Evolutionary conservation across 441 rosid genomes (phyloP), one percentile per base, ranked within the genome.

Genomic region (Populus tomentosa): DNA sequence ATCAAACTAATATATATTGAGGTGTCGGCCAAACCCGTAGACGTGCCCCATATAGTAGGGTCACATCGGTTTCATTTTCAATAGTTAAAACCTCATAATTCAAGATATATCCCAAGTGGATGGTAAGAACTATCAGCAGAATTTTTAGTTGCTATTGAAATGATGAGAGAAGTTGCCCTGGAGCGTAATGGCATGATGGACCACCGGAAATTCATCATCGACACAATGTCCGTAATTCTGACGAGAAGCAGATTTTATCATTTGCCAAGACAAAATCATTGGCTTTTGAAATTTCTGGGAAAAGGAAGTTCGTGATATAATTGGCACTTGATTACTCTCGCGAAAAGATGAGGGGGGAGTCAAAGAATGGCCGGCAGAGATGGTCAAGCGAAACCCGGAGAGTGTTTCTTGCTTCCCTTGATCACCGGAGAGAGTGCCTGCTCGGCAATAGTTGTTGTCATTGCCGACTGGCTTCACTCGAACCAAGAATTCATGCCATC

Each of bases 351-450:
- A 73, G 7, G 85, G 90, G 90, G 85, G 82, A 68, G 33, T 50
- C 75, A 88, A 80, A 71, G 88, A 83, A 28, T 85, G 5, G 50
- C 61, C 1, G 86, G 92, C 68, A 82, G 90, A 84, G 85, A 85
- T 63, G 88, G 89, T n/a, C 42, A 78, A 73, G 59, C 89, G 53
- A 89, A 73, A 50, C 85, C 88, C 3, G 79, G 70, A 72, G 50
- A 64, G 90, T 88, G 63, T 91, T 86, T 79, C 82, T 86, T 0
- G 95, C 97, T 53, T 90, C 94, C 9, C 86, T 87, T 2, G 97
- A 92, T 80, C 95, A 83, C 83, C 1, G 95, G 95, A 20, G 92
- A 88, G 71, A 85, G 91, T 10, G 92, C 97, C n/a, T 90, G 94
- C 53, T 73, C 97, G 0, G 80, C 86, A 9, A 67, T 91, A 0